Evolutionary conservation across 2,329 filamentous ascomycete species (phyloP).

Genomic region (Fusarium papillatum): DNA sequence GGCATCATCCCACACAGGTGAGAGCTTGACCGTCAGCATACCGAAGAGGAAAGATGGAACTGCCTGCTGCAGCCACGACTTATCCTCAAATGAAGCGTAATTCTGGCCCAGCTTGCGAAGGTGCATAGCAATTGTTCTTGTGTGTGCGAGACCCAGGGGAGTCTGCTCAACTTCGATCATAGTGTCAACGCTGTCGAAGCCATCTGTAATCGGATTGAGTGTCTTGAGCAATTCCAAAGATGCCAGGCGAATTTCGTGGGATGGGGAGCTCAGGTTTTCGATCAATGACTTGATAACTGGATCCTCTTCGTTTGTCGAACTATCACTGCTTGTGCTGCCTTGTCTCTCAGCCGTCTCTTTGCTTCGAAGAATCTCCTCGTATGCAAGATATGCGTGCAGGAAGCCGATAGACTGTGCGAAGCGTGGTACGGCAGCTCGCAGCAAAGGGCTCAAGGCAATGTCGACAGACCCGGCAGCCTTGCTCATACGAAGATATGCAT

Average conservation of each 20-base stretch:
- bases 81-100: slow-evolving; percentile 71
- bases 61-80: slow-evolving; percentile 77
- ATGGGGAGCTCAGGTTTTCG: slow-evolving; percentile 80
- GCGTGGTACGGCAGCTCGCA: slow-evolving; percentile 75
- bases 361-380: slow-evolving; percentile 56
- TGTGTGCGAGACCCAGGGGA: slow-evolving; percentile 81
- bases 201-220: slow-evolving; percentile 55
- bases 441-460: slow-evolving; percentile 70
- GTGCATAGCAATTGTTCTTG: slow-evolving; percentile 85
- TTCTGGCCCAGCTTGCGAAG: slow-evolving; percentile 80
- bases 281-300: slow-evolving; percentile 75
- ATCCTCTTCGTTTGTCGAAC: slow-evolving; percentile 63
- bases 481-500: slow-evolving; percentile 77
- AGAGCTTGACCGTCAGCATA: slow-evolving; percentile 86
- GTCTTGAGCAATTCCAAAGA: slow-evolving; percentile 80
- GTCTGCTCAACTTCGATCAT: slow-evolving; percentile 88
- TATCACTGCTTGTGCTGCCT: slow-evolving; percentile 58
- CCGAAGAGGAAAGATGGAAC: slow-evolving; percentile 91
- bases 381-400: slow-evolving; percentile 72
- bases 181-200: slow-evolving; percentile 51
- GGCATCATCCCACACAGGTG: slow-evolving; percentile 90
- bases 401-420: slow-evolving; percentile 78
- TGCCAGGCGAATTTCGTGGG: slow-evolving; percentile 79
- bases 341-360: slow-evolving; percentile 35
- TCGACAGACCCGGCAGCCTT: slow-evolving; percentile 71